These are phyloP conservation scores for Chenopodium berlandieri DNA, from an alignment of 148 eudicot species.

Conservation along the genomic window DNA sequence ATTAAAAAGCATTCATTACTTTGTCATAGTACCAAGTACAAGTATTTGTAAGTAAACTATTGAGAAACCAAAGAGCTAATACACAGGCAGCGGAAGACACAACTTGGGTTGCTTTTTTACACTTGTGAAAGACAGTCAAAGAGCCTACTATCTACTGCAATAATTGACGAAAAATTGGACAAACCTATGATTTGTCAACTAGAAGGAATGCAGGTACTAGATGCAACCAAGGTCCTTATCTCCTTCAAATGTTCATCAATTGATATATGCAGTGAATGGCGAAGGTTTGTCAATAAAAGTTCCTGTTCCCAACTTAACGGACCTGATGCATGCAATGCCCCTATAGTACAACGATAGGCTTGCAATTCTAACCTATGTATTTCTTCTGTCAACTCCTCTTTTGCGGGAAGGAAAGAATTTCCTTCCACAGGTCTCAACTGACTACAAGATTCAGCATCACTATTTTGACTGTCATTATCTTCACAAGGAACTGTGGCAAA, in stretches of 20 bases:
- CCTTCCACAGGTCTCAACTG: constrained; percentile 41
- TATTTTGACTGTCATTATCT: constrained; percentile 44
- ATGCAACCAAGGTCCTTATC: constrained; percentile 62
- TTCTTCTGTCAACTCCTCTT: constrained; percentile 47
- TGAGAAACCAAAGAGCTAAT: constrained; percentile 21
- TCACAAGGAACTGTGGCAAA: constrained; percentile 34
- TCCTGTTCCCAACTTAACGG: constrained; percentile 93
- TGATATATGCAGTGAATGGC: constrained; percentile 76
- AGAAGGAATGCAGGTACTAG: constrained; percentile 44
- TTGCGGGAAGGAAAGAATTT: constrained; percentile 31
- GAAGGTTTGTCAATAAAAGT: constrained; percentile 77
- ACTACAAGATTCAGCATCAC: constrained; percentile 75
- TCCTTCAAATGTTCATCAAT: constrained; percentile 87
- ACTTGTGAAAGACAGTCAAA: constrained; percentile 26
- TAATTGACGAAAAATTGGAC: not conserved
- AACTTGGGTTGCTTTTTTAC: constrained; percentile 38
- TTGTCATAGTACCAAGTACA: constrained; percentile 36
- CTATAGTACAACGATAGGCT: constrained; percentile 74
- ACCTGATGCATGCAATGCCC: constrained; percentile 82
- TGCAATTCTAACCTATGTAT: constrained; percentile 82
- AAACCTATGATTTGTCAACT: constrained; percentile 34
- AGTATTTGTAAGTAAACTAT: constrained; percentile 20
- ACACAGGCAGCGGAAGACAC: constrained; percentile 24
- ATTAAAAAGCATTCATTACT: constrained; percentile 36
- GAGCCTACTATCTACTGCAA: constrained; percentile 19